Base-by-base conservation (phyloP, 2,329 filamentous ascomycete species). In the Aspergillus phoenicis region DNA sequence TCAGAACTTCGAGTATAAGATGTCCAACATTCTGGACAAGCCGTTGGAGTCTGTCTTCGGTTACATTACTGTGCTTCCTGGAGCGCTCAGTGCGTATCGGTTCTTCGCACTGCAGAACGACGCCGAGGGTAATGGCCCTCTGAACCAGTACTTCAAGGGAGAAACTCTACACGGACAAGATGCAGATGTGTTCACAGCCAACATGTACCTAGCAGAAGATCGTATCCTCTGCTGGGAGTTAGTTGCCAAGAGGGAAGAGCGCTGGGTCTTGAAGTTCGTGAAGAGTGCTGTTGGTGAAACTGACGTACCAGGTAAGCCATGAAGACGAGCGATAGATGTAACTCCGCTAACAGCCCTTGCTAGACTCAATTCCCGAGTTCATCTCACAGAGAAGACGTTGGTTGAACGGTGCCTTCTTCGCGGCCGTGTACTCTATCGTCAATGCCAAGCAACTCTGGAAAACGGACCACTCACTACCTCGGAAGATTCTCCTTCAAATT, bases 1-100 rank as follows among this genome's bases (percentile, higher is more conserved):
- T 49, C 95, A 99, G 71, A 99, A 99, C 75, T 99, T 99, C 68
- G 95, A 99, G 81, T 99, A 99, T 83, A 99, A 99, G 78, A 97
- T 99, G 92, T 97, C 93, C 43, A 99, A 99, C 71, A 99, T 99
- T 70, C 83, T 99, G 26, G 95, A 99, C 75, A 99, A 99, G 77
- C 95, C 95, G 0, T 82, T 99, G 2, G 95, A 99, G 76, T 97
- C 92, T 0, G 94, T 97, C 0, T 99, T 99, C 75, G 95, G 95
- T 2, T 99, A 98, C 74, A 99, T 99, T 68, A 98, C 94, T 5
- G 95, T 99, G 68, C 81, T 99, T 66, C 96, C 95, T 0, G 96
- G 95, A 77, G 95, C 95, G 0, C 85, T 99, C 56, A 96, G 91
- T 73, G 95, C 95, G 1, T 99, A 99, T 75, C 87, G 96, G 45